These are phyloP conservation scores for Russula brevipes DNA, from an alignment of 768 basidiomycete species.

Conservation along the genomic window DNA sequence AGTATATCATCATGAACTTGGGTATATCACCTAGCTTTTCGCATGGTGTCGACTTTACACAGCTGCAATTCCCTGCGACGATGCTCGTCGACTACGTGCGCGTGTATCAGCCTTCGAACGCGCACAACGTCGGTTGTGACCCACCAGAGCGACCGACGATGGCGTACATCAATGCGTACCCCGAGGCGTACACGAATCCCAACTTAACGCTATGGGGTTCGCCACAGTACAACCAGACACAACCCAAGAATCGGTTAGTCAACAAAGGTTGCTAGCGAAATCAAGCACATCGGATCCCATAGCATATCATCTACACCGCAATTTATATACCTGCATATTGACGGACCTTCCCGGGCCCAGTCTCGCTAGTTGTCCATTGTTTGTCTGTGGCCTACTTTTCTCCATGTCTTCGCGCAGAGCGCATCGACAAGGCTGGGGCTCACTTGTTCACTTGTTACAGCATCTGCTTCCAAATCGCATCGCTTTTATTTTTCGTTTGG, in stretches of 20 bases:
- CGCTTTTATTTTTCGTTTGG: neutral
- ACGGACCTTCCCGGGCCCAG: neutral
- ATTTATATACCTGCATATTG: slow-evolving; percentile 4
- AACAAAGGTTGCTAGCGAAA: neutral
- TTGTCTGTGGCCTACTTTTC: neutral
- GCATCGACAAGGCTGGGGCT: neutral
- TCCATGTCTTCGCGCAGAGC: neutral
- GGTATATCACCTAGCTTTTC: slow-evolving; percentile 84
- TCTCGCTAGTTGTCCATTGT: neutral
- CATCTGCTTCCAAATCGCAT: neutral
- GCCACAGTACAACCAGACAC: slow-evolving; percentile 17
- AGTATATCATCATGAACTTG: slow-evolving; percentile 83
- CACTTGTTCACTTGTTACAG: neutral
- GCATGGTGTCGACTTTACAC: slow-evolving; percentile 54
- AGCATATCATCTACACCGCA: neutral
- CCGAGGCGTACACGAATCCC: slow-evolving; percentile 76
- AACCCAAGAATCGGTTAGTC: slow-evolving; percentile 21
- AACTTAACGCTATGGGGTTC: slow-evolving; percentile 72
- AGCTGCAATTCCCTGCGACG: slow-evolving; percentile 62
- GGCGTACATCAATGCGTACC: slow-evolving; percentile 70
- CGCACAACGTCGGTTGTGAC: slow-evolving; percentile 79
- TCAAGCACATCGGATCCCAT: neutral
- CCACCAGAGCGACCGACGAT: slow-evolving; percentile 74
- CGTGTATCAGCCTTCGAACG: slow-evolving; percentile 74
- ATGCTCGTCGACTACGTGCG: slow-evolving; percentile 87